Conservation (phyloP, 495 filamentous ascomycete species). For the Neurospora intermedia region DNA sequence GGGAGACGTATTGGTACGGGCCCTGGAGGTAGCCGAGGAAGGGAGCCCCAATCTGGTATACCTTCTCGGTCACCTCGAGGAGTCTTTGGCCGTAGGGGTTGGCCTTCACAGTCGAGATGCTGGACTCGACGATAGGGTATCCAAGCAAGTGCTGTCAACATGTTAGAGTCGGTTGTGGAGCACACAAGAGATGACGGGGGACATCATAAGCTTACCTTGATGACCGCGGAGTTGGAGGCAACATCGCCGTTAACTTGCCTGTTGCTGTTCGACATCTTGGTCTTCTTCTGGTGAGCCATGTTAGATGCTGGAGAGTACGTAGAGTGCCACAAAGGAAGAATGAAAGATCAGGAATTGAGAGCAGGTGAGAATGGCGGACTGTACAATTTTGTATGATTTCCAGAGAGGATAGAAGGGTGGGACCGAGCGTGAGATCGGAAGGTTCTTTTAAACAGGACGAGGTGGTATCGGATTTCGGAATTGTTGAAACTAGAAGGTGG, state of each 20-base stretch:
- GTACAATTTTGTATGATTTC: background rate
- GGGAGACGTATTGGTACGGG: slow-evolving; percentile 67
- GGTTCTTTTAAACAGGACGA: background rate
- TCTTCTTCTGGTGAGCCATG: slow-evolving; percentile 9
- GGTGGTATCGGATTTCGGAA: background rate
- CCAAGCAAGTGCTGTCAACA: slow-evolving; percentile 60
- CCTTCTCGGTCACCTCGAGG: slow-evolving; percentile 55
- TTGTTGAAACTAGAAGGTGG: background rate
- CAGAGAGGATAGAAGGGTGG: background rate
- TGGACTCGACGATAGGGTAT: slow-evolving; percentile 77
- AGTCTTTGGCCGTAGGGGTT: slow-evolving; percentile 75
- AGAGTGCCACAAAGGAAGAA: background rate
- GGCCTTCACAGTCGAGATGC: slow-evolving; percentile 63
- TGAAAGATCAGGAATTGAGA: background rate
- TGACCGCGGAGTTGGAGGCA: slow-evolving; percentile 12
- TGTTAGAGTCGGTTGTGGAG: slow-evolving; percentile 2
- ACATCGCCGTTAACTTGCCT: slow-evolving; percentile 21
- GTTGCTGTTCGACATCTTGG: slow-evolving; percentile 13
- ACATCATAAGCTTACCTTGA: slow-evolving; percentile 13
- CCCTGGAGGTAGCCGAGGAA: slow-evolving; percentile 65
- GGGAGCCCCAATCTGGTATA: slow-evolving; percentile 59
- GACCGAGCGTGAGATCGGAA: background rate
- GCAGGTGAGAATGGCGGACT: background rate
- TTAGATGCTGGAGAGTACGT: slow-evolving; percentile 7
- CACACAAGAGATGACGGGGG: background rate